phyloP scores from a whole-genome alignment of 2,329 filamentous ascomycete species.

The Fusarium sp. region DNA sequence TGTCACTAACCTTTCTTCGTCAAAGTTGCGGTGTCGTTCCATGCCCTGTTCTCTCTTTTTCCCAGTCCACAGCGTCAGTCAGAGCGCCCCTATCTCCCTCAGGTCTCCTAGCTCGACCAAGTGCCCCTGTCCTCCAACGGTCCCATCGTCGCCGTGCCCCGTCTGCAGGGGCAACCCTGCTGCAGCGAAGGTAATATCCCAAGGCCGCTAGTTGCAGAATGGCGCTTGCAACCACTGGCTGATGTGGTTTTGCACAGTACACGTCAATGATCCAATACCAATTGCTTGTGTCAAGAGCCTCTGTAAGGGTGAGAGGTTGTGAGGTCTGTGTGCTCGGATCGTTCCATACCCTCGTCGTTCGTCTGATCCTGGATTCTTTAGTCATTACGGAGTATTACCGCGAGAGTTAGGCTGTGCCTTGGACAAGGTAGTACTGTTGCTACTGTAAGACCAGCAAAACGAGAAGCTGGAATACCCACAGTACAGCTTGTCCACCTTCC shows the following conservation, averaged over 20 bases:
- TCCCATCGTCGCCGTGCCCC: conserved; percentile 24
- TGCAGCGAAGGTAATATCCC: conserved; percentile 45
- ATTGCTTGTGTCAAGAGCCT: conserved; percentile 9
- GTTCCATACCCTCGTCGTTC: conserved; percentile 28
- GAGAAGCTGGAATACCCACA: conserved; percentile 23
- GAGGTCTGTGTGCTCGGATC: conserved; percentile 25
- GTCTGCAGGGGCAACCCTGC: conserved; percentile 44
- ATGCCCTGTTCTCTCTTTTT: not conserved
- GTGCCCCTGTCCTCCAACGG: conserved; percentile 23
- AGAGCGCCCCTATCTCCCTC: conserved; percentile 32
- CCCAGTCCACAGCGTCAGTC: conserved; percentile 3
- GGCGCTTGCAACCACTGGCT: conserved; percentile 42
- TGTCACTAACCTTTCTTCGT: not conserved
- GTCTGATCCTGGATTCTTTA: conserved; percentile 9
- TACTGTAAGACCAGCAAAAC: not conserved
- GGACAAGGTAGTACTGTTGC: not conserved
- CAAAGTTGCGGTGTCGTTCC: conserved; percentile 33
- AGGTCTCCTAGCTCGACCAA: conserved; percentile 17
- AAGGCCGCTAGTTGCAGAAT: conserved; percentile 42
- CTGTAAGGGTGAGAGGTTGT: conserved; percentile 29
- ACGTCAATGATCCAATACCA: conserved; percentile 29
- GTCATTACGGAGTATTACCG: conserved; percentile 19
- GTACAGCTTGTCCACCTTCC: conserved; percentile 15
- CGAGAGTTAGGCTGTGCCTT: not conserved
- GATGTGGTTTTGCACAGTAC: conserved; percentile 27